These are phyloP conservation scores for Tulasnella calospora DNA, from an alignment of 768 basidiomycete species.

Conservation along the genomic window DNA sequence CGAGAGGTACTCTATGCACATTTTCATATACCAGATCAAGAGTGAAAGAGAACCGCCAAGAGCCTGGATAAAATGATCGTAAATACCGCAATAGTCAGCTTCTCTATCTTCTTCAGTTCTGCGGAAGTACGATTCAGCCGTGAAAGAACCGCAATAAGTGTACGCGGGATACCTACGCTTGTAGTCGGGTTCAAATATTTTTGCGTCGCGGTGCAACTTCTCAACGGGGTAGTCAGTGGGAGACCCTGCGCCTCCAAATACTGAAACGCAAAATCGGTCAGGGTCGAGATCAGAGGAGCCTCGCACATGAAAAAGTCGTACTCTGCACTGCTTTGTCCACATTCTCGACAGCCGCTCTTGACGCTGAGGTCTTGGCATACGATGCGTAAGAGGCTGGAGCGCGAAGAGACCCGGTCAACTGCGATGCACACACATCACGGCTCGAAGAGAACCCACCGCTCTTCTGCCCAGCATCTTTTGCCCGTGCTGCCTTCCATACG, in stretches of 20 bases:
- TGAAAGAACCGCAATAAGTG: background rate
- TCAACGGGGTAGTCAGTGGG: conserved; percentile 40
- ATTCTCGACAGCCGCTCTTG: conserved; percentile 38
- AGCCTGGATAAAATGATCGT: too few species aligned
- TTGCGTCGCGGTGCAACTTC: conserved; percentile 36
- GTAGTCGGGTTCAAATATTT: conserved; percentile 40
- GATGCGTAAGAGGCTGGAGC: conserved; percentile 39
- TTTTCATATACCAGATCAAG: too few species aligned
- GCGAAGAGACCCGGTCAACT: background rate
- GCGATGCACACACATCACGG: background rate
- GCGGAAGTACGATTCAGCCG: too few species aligned
- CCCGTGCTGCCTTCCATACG: conserved; percentile 38
- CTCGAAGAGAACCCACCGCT: conserved; percentile 33
- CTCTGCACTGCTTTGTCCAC: conserved; percentile 39
- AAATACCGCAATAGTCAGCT: too few species aligned
- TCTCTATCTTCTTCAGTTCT: too few species aligned
- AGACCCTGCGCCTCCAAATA: conserved; percentile 34
- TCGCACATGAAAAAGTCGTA: background rate
- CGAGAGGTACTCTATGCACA: too few species aligned
- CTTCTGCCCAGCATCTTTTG: conserved; percentile 37
- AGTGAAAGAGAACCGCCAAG: too few species aligned
- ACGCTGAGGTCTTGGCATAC: conserved; percentile 40
- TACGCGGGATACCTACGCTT: conserved; percentile 29
- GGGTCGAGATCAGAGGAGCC: background rate
- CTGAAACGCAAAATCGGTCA: background rate